Evolutionary conservation across 2,329 filamentous ascomycete genomes (phyloP).

Genomic region (Emmonsia crescens): DNA sequence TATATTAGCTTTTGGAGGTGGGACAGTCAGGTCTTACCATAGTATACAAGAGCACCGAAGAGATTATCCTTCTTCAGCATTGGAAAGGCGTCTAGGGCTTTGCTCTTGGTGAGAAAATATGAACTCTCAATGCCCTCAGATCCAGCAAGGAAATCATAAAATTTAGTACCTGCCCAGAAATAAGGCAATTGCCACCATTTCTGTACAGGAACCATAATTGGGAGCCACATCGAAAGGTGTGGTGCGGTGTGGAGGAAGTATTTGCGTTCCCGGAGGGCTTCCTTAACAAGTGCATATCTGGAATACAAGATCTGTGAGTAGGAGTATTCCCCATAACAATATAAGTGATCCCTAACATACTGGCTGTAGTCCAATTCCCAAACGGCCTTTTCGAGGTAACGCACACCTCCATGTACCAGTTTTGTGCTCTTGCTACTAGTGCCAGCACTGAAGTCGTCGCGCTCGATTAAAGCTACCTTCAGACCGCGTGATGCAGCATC

Average conservation of each 20-base stretch:
- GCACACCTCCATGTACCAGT: slow-evolving; percentile 72
- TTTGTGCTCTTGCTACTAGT: slow-evolving; percentile 84
- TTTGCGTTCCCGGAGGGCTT: slow-evolving; percentile 70
- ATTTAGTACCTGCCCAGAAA: slow-evolving; percentile 61
- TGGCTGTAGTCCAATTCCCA: slow-evolving; percentile 79
- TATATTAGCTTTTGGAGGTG: neutral
- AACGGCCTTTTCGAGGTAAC: slow-evolving; percentile 77
- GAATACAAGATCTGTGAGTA: neutral
- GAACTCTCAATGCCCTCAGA: slow-evolving; percentile 76
- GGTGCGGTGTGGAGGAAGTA: slow-evolving; percentile 76
- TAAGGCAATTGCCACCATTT: slow-evolving; percentile 76
- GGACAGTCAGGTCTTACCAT: slow-evolving; percentile 40
- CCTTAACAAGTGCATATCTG: slow-evolving; percentile 59
- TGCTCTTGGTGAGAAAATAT: slow-evolving; percentile 78
- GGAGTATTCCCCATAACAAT: neutral
- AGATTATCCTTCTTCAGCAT: slow-evolving; percentile 75
- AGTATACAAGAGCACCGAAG: slow-evolving; percentile 76
- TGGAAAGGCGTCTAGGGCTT: slow-evolving; percentile 75
- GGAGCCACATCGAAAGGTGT: slow-evolving; percentile 68
- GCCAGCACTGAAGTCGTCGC: slow-evolving; percentile 71
- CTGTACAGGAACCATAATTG: slow-evolving; percentile 72
- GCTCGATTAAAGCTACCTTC: slow-evolving; percentile 69
- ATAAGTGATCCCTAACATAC: slow-evolving; percentile 29
- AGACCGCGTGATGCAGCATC: slow-evolving; percentile 70
- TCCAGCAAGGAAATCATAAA: slow-evolving; percentile 75